These are phyloP conservation scores for Beauveria bassiana DNA, from an alignment of 2,329 filamentous ascomycete species.

Conservation along the genomic window DNA sequence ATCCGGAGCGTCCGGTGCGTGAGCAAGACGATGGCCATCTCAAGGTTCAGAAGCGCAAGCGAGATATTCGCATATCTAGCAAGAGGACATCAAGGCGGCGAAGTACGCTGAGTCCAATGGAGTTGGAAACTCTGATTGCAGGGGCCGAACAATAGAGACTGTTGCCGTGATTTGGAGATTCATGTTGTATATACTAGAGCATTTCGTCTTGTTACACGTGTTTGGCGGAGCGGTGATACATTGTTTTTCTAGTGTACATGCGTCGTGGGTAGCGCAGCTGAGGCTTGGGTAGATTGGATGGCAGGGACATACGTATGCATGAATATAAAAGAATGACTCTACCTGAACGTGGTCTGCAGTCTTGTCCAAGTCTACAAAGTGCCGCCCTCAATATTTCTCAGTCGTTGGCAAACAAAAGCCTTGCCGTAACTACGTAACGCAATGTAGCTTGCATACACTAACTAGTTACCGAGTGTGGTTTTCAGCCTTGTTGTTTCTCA, in stretches of 20 bases:
- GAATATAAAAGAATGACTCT: neutral
- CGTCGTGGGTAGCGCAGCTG: neutral
- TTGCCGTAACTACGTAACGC: neutral
- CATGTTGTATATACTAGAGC: neutral
- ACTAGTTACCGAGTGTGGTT: neutral
- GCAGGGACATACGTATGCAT: neutral
- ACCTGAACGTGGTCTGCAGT: neutral
- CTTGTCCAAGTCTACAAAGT: neutral
- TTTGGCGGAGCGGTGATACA: neutral
- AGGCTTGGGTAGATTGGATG: neutral
- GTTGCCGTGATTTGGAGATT: neutral
- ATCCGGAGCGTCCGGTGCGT: constrained; percentile 15
- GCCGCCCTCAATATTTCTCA: neutral
- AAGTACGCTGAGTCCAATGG: constrained; percentile 69
- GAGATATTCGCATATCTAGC: constrained; percentile 40
- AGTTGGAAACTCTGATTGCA: constrained; percentile 58
- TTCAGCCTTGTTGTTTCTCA: too few relatives aligned
- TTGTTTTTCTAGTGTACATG: neutral
- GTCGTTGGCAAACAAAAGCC: neutral
- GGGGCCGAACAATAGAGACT: constrained; percentile 33
- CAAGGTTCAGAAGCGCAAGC: constrained; percentile 37
- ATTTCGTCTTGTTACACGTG: neutral
- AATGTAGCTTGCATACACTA: neutral
- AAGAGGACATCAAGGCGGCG: constrained; percentile 56
- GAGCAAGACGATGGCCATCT: constrained; percentile 15